Conservation (phyloP, 140 eudicot species). For the Cichorium intybus region DNA sequence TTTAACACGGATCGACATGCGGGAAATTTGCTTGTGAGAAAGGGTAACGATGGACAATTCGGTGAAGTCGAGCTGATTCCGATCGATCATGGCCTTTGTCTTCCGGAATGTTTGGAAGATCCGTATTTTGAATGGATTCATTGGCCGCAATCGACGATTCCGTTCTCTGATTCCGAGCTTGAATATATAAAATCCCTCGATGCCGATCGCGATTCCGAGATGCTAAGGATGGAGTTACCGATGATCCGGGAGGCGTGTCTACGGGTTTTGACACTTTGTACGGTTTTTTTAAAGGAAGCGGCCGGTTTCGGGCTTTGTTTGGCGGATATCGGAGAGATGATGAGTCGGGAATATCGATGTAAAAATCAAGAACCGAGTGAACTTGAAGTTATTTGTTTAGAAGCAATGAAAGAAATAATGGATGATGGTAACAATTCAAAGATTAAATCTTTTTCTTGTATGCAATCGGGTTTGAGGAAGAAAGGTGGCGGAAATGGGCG, state of each 20-base stretch:
- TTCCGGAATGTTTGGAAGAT: slow-evolving; percentile 71
- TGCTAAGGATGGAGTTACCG: slow-evolving; percentile 58
- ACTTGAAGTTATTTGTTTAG: slow-evolving; percentile 60
- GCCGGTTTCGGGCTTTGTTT: slow-evolving; percentile 58
- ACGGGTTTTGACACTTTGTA: slow-evolving; percentile 53
- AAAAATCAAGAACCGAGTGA: slow-evolving; percentile 72
- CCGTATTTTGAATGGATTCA: slow-evolving; percentile 82
- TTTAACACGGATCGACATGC: slow-evolving; percentile 74
- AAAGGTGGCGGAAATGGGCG: slow-evolving; percentile 26
- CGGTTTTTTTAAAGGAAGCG: slow-evolving; percentile 58
- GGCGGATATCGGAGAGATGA: slow-evolving; percentile 76
- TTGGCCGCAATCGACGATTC: slow-evolving; percentile 81
- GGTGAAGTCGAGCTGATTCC: slow-evolving; percentile 59
- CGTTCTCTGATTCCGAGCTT: slow-evolving; percentile 54
- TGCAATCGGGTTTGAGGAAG: slow-evolving; percentile 29
- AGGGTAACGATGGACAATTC: slow-evolving; percentile 42
- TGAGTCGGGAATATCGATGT: slow-evolving; percentile 59
- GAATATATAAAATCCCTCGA: slow-evolving; percentile 56
- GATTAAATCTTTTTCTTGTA: slow-evolving; percentile 19
- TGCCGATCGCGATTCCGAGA: slow-evolving; percentile 47
- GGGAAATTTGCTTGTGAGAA: slow-evolving; percentile 66
- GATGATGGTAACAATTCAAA: slow-evolving; percentile 15
- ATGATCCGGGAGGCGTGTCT: slow-evolving; percentile 73
- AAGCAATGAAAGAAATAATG: slow-evolving; percentile 41
- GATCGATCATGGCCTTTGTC: slow-evolving; percentile 76